Evolutionary conservation across 768 basidiomycete species (phyloP).

Genomic region (Panaeolus papilionaceus): DNA sequence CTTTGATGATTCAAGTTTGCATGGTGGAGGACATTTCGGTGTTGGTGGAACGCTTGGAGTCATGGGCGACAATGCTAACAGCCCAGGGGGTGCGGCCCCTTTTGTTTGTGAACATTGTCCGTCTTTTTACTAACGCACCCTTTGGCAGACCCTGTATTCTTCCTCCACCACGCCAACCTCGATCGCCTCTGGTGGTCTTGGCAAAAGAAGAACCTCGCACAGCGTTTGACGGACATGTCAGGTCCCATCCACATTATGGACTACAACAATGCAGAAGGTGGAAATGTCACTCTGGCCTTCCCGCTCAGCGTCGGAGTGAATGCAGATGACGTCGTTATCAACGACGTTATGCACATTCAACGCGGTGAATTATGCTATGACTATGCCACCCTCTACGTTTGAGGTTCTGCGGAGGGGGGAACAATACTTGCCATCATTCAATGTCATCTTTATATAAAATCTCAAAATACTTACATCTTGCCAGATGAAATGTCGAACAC

Average conservation of each 20-base stretch:
- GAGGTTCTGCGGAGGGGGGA: not conserved
- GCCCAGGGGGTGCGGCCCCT: constrained; percentile 41
- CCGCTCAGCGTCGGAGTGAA: constrained; percentile 28
- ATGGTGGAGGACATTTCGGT: constrained; percentile 44
- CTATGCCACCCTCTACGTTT: constrained; percentile 22
- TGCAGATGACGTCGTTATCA: constrained; percentile 28
- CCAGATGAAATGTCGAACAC: no score
- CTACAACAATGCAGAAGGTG: constrained; percentile 25
- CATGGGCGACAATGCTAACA: constrained; percentile 42
- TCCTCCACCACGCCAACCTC: constrained; percentile 47
- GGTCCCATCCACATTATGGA: constrained; percentile 29
- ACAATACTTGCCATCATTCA: not conserved
- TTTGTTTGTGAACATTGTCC: not conserved
- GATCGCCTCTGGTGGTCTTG: constrained; percentile 50
- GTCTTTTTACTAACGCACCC: not conserved
- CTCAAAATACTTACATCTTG: no score
- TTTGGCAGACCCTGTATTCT: constrained; percentile 44
- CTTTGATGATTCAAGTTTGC: constrained; percentile 31
- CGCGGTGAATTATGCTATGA: constrained; percentile 29
- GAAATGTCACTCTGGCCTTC: constrained; percentile 32
- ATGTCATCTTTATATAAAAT: no score
- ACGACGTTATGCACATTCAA: constrained; percentile 32
- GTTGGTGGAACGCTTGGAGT: constrained; percentile 35
- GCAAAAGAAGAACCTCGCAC: constrained; percentile 31
- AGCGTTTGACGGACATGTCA: constrained; percentile 31